A percentile compares a stretch with the other conserved stretches of the same genome.
phyloP scores from a whole-genome alignment of 805 yeast genomes.

The Myxozyma neotropica region DNA sequence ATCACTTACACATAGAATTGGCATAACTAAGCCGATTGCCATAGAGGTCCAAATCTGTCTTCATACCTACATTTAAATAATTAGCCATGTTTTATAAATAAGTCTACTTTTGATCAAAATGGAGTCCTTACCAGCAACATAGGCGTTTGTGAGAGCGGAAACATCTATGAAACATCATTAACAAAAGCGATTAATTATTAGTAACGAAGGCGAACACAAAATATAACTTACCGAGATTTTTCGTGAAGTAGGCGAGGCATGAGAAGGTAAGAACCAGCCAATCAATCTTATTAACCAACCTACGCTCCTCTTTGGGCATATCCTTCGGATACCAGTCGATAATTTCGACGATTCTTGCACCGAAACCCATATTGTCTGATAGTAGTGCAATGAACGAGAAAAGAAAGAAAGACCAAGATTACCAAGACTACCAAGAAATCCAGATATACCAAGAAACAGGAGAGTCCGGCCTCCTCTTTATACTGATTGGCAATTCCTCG shows the following conservation, averaged over 20 bases:
- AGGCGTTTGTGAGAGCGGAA: constrained; percentile 64
- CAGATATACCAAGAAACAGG: too few species aligned
- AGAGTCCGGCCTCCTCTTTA: too few species aligned
- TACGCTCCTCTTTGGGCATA: constrained; percentile 50
- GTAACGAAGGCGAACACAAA: too few species aligned
- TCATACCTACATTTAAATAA: constrained; percentile 45
- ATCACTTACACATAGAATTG: constrained; percentile 53
- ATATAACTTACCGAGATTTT: constrained; percentile 49
- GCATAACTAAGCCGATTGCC: constrained; percentile 63
- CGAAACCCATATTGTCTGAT: not conserved
- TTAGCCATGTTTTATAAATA: not conserved
- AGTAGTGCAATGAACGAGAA: too few species aligned
- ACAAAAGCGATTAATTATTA: too few species aligned
- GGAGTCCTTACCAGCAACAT: constrained; percentile 59
- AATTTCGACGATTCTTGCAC: constrained; percentile 6
- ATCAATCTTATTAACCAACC: constrained; percentile 57
- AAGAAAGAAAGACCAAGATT: too few species aligned
- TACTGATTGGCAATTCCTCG: too few species aligned
- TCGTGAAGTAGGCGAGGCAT: constrained; percentile 67
- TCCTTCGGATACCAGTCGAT: constrained; percentile 30
- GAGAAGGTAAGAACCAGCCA: constrained; percentile 57
- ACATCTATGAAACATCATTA: constrained; percentile 49
- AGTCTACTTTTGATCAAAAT: not conserved
- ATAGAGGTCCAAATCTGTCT: constrained; percentile 54
- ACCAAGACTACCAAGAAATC: too few species aligned